Conservation (phyloP, 2,329 filamentous ascomycete species). For the Fusarium miscanthi region DNA sequence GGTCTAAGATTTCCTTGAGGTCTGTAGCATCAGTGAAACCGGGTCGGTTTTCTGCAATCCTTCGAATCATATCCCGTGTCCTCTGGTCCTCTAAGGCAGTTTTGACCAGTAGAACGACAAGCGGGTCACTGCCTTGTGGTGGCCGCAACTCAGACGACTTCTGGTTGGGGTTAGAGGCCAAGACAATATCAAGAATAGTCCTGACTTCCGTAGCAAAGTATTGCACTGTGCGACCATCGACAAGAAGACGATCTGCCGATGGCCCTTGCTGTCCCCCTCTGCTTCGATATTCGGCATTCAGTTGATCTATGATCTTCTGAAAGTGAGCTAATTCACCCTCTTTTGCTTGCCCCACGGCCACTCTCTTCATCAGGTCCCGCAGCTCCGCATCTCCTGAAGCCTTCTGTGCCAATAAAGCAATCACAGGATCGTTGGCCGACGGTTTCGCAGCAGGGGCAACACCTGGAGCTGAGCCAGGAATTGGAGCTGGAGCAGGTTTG, state of each 20-base stretch:
- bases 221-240: conserved; percentile 66
- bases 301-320: conserved; percentile 82
- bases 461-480: conserved; percentile 23
- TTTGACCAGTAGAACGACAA: conserved; percentile 68
- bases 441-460: conserved; percentile 40
- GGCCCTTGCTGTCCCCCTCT: conserved; percentile 63
- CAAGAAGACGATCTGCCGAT: conserved; percentile 64
- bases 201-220: conserved; percentile 70
- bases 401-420: conserved; percentile 80
- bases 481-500: conserved; percentile 30
- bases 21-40: conserved; percentile 65
- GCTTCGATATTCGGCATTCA: conserved; percentile 70
- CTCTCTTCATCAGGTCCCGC: conserved; percentile 84
- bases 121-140: conserved; percentile 64
- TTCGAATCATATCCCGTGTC: conserved; percentile 62
- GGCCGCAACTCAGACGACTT: conserved; percentile 64
- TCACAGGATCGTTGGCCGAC: conserved; percentile 75
- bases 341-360: conserved; percentile 79
- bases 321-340: conserved; percentile 79
- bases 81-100: conserved; percentile 64
- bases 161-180: conserved; percentile 68
- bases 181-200: conserved; percentile 67
- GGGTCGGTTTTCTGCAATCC: conserved; percentile 64
- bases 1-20: conserved; percentile 64
- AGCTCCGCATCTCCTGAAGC: conserved; percentile 79